phyloP scores from a whole-genome alignment of 2,329 filamentous ascomycete species.

The Nigrospora sphaerica region DNA sequence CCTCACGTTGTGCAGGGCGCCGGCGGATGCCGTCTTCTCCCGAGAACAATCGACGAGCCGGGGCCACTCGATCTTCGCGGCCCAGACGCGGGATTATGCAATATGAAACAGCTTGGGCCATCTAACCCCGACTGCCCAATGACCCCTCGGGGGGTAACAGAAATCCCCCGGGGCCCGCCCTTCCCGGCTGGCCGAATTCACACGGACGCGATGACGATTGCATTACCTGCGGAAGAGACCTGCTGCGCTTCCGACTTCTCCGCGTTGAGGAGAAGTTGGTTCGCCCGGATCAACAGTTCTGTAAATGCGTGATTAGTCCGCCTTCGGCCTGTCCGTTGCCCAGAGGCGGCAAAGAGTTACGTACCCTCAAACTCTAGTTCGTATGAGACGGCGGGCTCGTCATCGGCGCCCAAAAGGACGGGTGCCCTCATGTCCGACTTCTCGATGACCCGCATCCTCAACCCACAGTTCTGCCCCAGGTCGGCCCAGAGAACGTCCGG shows the following conservation, averaged over 20 bases:
- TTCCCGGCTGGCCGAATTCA: constrained; percentile 8
- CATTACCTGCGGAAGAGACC: constrained; percentile 53
- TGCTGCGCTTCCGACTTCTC: constrained; percentile 60
- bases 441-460: constrained; percentile 59
- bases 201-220: constrained; percentile 54
- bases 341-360: constrained; percentile 11
- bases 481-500: constrained; percentile 62
- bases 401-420: constrained; percentile 48
- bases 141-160: too few relatives aligned
- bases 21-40: too few relatives aligned
- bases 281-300: constrained; percentile 64
- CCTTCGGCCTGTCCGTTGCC: neutral
- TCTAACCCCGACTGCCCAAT: too few relatives aligned
- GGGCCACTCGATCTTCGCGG: too few relatives aligned
- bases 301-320: constrained; percentile 8
- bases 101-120: too few relatives aligned
- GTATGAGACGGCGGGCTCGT: constrained; percentile 64
- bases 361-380: constrained; percentile 66
- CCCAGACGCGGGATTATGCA: too few relatives aligned
- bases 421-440: constrained; percentile 38
- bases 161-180: too few relatives aligned
- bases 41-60: too few relatives aligned
- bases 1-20: too few relatives aligned
- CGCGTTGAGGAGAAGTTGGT: constrained; percentile 54
- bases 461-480: constrained; percentile 52